Evolutionary conservation across 2,329 filamentous ascomycete genomes (phyloP), one percentile per base, ranked within the genome.

Genomic region (Fusarium nodosum): DNA sequence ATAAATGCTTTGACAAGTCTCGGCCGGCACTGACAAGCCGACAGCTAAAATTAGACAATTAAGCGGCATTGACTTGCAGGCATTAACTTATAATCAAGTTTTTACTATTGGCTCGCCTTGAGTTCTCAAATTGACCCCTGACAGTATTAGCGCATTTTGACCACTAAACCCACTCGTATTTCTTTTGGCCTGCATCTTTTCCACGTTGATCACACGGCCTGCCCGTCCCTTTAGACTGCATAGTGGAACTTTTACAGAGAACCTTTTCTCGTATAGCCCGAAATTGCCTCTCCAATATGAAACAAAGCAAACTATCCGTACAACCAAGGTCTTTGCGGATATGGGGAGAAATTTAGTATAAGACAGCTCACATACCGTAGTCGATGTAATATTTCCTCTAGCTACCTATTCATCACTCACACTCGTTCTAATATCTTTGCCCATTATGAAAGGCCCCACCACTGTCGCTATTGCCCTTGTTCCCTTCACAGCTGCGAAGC

Each of bases 401-500:
- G 11, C n/a, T 39, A 16, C n/a, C n/a, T n/a, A n/a, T 24, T 26
- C 10, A 41, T n/a, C 11, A 8, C 41, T 50, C 10, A 30, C 18
- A 33, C 7, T 38, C 7, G 5, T 44, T 38, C 26, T 5, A 34
- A n/a, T n/a, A n/a, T 18, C 33, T 20, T 12, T 38, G 26, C 18
- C 30, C 59, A 38, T 16, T 30, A 64, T 64, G 61, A 64, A 59
- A 64, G 44, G 61, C 2, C 45, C 60, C 20, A n/a, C 26, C n/a
- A 47, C 63, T 12, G 39, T 60, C 38, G 33, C 48, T 44, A 26
- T 61, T 22, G 33, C 48, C 8, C 39, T 66, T 11, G 18, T n/a
- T 22, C 47, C 46, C 5, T 15, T 56, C 1, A n/a, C 48, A 20
- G 34, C 63, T 41, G 61, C 60, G 2, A 58, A 56, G 13, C 63